phyloP scores from a whole-genome alignment of 495 filamentous ascomycete genomes.

The Achaetomiella virescens region DNA sequence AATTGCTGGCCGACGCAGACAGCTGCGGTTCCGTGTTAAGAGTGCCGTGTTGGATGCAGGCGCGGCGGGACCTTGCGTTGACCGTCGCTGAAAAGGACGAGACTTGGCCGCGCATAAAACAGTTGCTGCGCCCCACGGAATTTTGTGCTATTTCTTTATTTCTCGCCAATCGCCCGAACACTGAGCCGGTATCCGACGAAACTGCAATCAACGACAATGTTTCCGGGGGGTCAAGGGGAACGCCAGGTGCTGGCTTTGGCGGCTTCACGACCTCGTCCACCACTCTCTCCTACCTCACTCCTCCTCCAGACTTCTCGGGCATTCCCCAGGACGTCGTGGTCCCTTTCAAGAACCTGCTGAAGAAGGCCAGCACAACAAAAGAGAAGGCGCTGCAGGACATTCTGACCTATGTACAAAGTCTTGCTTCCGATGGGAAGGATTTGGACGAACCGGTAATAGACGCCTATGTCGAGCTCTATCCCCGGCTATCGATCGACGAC shows the following conservation, averaged over 20 bases:
- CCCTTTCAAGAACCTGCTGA: slow-evolving; percentile 82
- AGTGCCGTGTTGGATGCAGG: no score
- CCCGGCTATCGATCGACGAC: slow-evolving; percentile 80
- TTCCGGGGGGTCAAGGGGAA: neutral
- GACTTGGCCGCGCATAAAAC: no score
- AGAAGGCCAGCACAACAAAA: slow-evolving; percentile 89
- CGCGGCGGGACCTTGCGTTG: no score
- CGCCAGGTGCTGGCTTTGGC: slow-evolving; percentile 14
- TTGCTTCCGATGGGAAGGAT: slow-evolving; percentile 44
- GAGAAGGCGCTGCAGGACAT: slow-evolving; percentile 90
- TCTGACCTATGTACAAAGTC: slow-evolving; percentile 51
- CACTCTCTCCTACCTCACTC: slow-evolving; percentile 74
- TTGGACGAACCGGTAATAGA: slow-evolving; percentile 72
- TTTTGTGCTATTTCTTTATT: no score
- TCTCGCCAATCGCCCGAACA: no score
- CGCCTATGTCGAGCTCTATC: slow-evolving; percentile 87
- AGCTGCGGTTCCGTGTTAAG: no score
- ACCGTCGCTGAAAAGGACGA: no score
- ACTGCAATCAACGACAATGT: neutral
- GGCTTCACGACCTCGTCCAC: slow-evolving; percentile 40
- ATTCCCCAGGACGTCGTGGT: slow-evolving; percentile 80
- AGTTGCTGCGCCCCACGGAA: no score
- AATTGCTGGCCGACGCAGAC: neutral
- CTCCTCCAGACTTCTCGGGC: slow-evolving; percentile 71
- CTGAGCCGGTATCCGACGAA: neutral